Evolutionary conservation across 257 asterid species (phyloP).

Genomic region (Solanum appendiculatum): DNA sequence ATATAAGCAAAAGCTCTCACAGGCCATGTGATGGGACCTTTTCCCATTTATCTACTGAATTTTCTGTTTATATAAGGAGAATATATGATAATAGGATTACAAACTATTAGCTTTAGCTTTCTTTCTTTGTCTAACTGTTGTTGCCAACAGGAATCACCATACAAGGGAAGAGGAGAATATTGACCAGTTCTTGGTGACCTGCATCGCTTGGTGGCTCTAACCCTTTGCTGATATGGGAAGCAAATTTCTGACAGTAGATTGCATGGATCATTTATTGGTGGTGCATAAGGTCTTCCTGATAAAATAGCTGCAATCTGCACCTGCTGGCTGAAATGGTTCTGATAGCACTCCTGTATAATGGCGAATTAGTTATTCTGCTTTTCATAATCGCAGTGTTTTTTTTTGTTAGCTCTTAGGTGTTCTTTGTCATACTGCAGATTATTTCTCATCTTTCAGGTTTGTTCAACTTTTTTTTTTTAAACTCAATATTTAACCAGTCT

Average conservation of each 20-base stretch:
- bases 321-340: neutral
- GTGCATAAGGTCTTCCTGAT: conserved; percentile 8
- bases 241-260: conserved; percentile 16
- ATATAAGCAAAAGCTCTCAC: neutral
- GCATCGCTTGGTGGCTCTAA: neutral
- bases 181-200: conserved; percentile 10
- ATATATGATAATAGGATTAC: neutral
- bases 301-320: neutral
- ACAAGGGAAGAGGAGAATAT: conserved; percentile 74
- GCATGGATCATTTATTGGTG: conserved; percentile 16
- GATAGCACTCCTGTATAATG: neutral
- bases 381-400: neutral
- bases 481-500: neutral
- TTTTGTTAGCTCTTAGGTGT: neutral
- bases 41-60: neutral
- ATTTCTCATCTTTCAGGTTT: neutral
- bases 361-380: neutral
- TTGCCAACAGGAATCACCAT: conserved; percentile 51
- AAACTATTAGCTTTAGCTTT: neutral
- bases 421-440: neutral
- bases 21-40: neutral
- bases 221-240: conserved; percentile 6
- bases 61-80: neutral
- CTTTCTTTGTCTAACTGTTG: neutral
- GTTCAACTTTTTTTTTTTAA: neutral